Evolutionary conservation across 2,329 filamentous ascomycete genomes (phyloP).

Genomic region (Aureobasidium subglaciale): DNA sequence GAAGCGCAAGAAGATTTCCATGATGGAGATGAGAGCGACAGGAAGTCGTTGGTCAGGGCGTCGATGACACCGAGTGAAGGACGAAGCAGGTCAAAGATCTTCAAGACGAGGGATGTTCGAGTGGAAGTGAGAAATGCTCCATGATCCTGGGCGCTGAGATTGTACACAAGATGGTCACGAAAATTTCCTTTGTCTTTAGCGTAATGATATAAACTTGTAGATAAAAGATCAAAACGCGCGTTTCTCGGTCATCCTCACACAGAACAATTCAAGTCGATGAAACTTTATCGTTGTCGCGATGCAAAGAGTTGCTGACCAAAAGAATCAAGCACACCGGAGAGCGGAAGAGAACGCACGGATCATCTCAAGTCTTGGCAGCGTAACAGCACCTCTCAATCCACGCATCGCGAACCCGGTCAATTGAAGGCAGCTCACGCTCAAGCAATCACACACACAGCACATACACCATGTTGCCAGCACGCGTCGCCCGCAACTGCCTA

Average conservation of each 20-base stretch:
- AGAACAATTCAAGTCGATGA: too few species aligned
- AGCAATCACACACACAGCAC: neutral
- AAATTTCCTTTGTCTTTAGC: neutral
- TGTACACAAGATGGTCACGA: neutral
- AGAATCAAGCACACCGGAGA: neutral
- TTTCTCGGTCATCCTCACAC: too few species aligned
- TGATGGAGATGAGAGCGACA: neutral
- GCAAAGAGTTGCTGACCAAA: conserved; percentile 4
- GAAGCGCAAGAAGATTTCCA: neutral
- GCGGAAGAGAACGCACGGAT: neutral
- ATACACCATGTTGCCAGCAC: conserved; percentile 10
- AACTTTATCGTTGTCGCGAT: neutral
- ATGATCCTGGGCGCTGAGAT: neutral
- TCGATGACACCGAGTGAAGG: neutral
- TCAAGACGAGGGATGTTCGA: conserved; percentile 1
- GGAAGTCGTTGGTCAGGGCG: neutral
- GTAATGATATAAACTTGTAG: neutral
- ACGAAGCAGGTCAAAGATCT: neutral
- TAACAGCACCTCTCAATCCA: conserved; percentile 5
- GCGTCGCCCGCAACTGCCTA: neutral
- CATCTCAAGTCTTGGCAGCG: neutral
- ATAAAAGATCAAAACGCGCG: neutral
- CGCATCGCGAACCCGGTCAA: too few species aligned
- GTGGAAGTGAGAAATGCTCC: neutral
- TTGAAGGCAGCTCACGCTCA: too few species aligned